Percentiles rank a stretch among this genome's conserved stretches.
These are phyloP conservation scores for Colletotrichum costaricense DNA, from an alignment of 2,329 filamentous ascomycete genomes.

Conservation along the genomic window DNA sequence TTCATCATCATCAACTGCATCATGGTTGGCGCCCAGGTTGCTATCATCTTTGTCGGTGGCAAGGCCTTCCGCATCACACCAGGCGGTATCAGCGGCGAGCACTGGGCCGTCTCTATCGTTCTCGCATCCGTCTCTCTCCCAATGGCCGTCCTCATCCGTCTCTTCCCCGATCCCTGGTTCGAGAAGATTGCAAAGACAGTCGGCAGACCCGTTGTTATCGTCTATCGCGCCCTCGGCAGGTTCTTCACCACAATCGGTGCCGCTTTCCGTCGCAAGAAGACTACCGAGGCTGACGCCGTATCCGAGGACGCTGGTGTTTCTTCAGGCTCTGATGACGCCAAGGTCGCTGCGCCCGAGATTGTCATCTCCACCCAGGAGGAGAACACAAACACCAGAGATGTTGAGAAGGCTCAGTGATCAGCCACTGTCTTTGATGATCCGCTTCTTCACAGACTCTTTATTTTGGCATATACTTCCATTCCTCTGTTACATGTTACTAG, in stretches of 20 bases:
- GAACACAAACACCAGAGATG: neutral
- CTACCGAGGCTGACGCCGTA: neutral
- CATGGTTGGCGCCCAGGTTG: constrained; percentile 67
- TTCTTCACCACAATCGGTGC: constrained; percentile 36
- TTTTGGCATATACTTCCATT: neutral
- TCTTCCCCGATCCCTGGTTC: constrained; percentile 60
- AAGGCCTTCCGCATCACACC: constrained; percentile 60
- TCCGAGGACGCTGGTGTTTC: constrained; percentile 13
- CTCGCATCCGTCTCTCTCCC: constrained; percentile 61
- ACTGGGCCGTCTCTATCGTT: constrained; percentile 67
- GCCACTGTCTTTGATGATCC: neutral
- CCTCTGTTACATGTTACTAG: neutral
- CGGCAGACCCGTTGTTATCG: constrained; percentile 95
- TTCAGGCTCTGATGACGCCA: constrained; percentile 8
- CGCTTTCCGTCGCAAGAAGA: constrained; percentile 27
- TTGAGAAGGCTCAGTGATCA: constrained; percentile 27
- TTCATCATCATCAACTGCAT: constrained; percentile 67
- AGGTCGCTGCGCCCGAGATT: constrained; percentile 17
- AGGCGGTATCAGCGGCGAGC: constrained; percentile 54
- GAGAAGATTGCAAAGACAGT: constrained; percentile 99
- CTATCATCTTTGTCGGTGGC: constrained; percentile 69
- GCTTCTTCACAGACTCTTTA: neutral
- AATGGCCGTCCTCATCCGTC: constrained; percentile 59
- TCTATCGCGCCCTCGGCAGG: constrained; percentile 64
- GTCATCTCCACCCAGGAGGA: constrained; percentile 29